Conservation (phyloP, 2,329 filamentous ascomycete genomes). For the Coccinonectria pachysandricola region DNA sequence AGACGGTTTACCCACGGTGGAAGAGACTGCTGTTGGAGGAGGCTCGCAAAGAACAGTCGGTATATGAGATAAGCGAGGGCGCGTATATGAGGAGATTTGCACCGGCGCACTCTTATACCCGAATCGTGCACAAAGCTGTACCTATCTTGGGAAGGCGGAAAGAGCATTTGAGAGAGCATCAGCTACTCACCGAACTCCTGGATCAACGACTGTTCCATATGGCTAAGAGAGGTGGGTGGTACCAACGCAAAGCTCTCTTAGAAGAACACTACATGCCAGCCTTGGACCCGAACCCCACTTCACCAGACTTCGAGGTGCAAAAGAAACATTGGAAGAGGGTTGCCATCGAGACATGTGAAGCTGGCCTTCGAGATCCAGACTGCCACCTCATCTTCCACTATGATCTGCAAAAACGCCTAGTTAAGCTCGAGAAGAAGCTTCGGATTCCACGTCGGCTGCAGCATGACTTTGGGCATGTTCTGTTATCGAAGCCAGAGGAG, state of each 20-base stretch:
- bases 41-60: constrained; percentile 61
- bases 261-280: constrained; percentile 91
- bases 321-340: constrained; percentile 76
- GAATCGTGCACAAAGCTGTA: constrained; percentile 82
- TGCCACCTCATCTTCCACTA: constrained; percentile 92
- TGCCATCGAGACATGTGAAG: constrained; percentile 72
- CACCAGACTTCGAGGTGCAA: constrained; percentile 37
- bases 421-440: constrained; percentile 77
- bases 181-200: constrained; percentile 64
- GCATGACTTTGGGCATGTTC: constrained; percentile 85
- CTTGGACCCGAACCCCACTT: constrained; percentile 34
- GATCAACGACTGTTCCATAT: constrained; percentile 75
- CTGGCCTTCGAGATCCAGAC: constrained; percentile 73
- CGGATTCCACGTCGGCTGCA: constrained; percentile 77
- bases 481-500: constrained; percentile 64
- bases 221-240: constrained; percentile 80
- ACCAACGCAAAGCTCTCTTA: constrained; percentile 84
- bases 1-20: constrained; percentile 75
- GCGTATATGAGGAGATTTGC: constrained; percentile 84
- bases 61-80: constrained; percentile 76
- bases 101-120: constrained; percentile 85
- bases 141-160: constrained; percentile 74
- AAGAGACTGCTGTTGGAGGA: constrained; percentile 61
- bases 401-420: constrained; percentile 86
- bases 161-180: constrained; percentile 66